Evolutionary conservation across 75 land plant species (phyloP).

Genomic region (Isoetes taiwanensis): DNA sequence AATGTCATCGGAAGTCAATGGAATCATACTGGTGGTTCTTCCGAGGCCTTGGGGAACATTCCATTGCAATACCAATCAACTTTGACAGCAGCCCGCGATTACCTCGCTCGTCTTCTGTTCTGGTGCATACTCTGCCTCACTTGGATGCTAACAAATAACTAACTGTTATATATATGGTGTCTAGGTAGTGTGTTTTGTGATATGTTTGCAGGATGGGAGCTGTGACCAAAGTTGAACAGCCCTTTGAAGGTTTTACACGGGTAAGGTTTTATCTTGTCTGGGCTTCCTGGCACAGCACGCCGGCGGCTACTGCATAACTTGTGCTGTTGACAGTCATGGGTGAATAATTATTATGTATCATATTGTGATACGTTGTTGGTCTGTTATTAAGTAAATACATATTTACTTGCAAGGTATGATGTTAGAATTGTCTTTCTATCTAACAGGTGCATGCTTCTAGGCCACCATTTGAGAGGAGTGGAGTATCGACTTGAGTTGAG

Average conservation of each 20-base stretch:
- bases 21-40: constrained; percentile 37
- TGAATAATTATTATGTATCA: no score
- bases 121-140: constrained; percentile 33
- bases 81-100: constrained; percentile 63
- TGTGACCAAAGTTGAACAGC: no score
- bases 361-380: neutral
- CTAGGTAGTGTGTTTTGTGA: no score
- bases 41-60: constrained; percentile 14
- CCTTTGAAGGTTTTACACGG: no score
- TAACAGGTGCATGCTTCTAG: constrained; percentile 80
- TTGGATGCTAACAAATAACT: neutral
- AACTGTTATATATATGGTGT: no score
- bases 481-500: constrained; percentile 70
- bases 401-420: neutral
- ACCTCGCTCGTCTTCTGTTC: constrained; percentile 79
- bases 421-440: neutral
- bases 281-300: neutral
- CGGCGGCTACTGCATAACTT: neutral
- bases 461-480: constrained; percentile 73
- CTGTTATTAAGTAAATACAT: neutral
- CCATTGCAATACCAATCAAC: constrained; percentile 56
- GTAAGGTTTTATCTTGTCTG: neutral
- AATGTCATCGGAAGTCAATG: constrained; percentile 29
- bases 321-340: neutral
- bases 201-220: no score